These are phyloP conservation scores for Tylopilus sp. DNA, from an alignment of 768 basidiomycete species.

Conservation along the genomic window DNA sequence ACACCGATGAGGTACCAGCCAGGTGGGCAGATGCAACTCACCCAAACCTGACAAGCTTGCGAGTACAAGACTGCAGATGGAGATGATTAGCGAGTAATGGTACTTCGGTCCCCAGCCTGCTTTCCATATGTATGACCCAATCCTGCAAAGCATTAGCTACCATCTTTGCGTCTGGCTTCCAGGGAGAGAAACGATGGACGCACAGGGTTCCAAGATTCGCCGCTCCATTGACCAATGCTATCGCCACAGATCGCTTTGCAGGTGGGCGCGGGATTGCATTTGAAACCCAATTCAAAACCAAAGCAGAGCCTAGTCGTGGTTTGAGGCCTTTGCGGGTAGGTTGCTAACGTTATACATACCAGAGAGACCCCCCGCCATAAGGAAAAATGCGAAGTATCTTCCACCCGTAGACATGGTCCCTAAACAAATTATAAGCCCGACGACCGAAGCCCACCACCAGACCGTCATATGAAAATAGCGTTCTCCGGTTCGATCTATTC, in stretches of 20 bases:
- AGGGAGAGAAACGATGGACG: conserved; percentile 14
- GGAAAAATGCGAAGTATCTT: conserved; percentile 59
- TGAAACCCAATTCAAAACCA: conserved; percentile 59
- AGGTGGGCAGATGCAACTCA: conserved; percentile 13
- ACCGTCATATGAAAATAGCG: conserved; percentile 58
- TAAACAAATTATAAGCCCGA: conserved; percentile 58
- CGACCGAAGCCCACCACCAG: conserved; percentile 57
- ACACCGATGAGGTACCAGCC: neutral
- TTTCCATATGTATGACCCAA: neutral
- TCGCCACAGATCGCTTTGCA: conserved; percentile 48
- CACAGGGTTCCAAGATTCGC: conserved; percentile 59
- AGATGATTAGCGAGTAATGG: neutral
- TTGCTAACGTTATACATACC: conserved; percentile 26
- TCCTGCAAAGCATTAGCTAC: neutral
- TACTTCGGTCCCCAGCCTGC: neutral
- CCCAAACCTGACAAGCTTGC: conserved; percentile 32
- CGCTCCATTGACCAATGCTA: conserved; percentile 61
- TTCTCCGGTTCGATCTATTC: conserved; percentile 54
- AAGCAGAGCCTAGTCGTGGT: conserved; percentile 34
- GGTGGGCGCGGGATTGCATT: conserved; percentile 60
- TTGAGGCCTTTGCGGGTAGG: neutral
- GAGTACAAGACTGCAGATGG: conserved; percentile 27
- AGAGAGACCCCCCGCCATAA: conserved; percentile 56
- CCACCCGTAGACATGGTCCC: conserved; percentile 48
- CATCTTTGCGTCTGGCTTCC: neutral